Base-by-base conservation (phyloP, 2,329 filamentous ascomycete genomes). In the Microsporum canis region DNA sequence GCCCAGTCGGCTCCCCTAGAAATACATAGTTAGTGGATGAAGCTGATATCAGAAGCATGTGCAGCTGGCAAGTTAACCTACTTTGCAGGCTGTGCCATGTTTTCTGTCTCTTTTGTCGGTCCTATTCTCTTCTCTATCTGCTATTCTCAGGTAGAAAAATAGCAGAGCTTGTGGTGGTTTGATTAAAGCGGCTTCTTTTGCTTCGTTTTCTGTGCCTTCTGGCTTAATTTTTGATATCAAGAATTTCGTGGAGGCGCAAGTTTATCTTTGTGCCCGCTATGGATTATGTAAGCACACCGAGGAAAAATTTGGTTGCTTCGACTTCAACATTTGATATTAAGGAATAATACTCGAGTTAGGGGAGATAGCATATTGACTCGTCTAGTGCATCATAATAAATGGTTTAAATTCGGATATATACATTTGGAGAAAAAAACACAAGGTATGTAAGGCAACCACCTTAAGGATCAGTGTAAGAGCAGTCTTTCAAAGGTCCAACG, bases 1-100 rank as follows among this genome's bases (percentile, higher is more conserved):
- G 94, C 92, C 92, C 92, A 97, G 82, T 96, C 91, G 41, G 63
- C 56, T 55, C 63, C 62, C 55, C 64, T 66, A n/a, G 7, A 43
- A 57, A 55, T 33, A 55, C 7, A 36, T 27, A 27, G 27, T 53
- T 39, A 45, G 29, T 58, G 3, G 3, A 27, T 45, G 47, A 53
- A 38, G 59, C 49, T 47, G 14, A 29, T 49, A 47, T 47, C 12
- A 23, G n/a, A 33, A 38, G 55, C 23, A 57, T 3, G 34, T 36
- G n/a, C 23, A 41, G 55, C 33, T 6, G 14, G 8, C 51, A 36
- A 29, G 5, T 14, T 23, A 23, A 34, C 57, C 4, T 59, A 59
- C 57, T 59, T 59, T 59, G 57, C 12, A 47, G 57, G 39, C n/a
- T 43, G 36, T 27, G 57, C 36, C 57, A 59, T 57, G 10, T 55